Percentiles rank a stretch among this genome's conserved stretches.
Evolutionary conservation across 2,329 filamentous ascomycete genomes (phyloP).

Genomic region (Cytospora paraplurivora): DNA sequence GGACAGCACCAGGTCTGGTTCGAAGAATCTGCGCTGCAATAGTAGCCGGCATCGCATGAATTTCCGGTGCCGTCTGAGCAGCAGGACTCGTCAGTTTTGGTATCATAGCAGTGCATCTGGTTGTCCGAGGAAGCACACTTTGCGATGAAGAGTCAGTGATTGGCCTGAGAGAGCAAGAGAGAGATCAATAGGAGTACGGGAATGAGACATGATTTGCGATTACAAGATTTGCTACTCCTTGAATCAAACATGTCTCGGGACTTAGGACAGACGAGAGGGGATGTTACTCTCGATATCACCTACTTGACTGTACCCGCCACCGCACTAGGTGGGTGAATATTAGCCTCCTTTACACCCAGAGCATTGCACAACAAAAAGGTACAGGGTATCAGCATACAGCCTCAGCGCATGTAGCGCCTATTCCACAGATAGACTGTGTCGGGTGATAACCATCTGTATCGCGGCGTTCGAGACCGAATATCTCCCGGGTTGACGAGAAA

Average conservation of each 20-base stretch:
- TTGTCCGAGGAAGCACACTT: slow-evolving; percentile 51
- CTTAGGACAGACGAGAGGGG: no score
- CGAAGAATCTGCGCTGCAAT: slow-evolving; percentile 58
- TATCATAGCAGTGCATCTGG: slow-evolving; percentile 61
- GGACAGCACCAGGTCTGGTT: slow-evolving; percentile 63
- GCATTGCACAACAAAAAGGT: neutral
- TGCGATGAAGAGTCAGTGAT: no score
- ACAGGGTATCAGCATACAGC: slow-evolving; percentile 36
- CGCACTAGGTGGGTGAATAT: slow-evolving; percentile 41
- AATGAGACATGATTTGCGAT: no score
- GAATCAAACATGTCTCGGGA: no score
- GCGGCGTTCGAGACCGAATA: slow-evolving; percentile 48
- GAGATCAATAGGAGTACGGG: no score
- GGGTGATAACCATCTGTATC: slow-evolving; percentile 52
- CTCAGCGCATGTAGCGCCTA: slow-evolving; percentile 55
- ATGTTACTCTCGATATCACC: no score
- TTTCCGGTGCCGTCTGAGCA: slow-evolving; percentile 60
- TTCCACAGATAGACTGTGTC: slow-evolving; percentile 49
- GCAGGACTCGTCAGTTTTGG: slow-evolving; percentile 54
- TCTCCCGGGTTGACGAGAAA: slow-evolving; percentile 40
- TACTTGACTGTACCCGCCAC: slow-evolving; percentile 46
- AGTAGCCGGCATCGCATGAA: slow-evolving; percentile 63
- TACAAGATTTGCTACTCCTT: no score
- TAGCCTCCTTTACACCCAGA: neutral
- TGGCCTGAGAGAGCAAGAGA: no score